Base-by-base conservation (phyloP, 306 rosid species). In the Urtica urens region DNA sequence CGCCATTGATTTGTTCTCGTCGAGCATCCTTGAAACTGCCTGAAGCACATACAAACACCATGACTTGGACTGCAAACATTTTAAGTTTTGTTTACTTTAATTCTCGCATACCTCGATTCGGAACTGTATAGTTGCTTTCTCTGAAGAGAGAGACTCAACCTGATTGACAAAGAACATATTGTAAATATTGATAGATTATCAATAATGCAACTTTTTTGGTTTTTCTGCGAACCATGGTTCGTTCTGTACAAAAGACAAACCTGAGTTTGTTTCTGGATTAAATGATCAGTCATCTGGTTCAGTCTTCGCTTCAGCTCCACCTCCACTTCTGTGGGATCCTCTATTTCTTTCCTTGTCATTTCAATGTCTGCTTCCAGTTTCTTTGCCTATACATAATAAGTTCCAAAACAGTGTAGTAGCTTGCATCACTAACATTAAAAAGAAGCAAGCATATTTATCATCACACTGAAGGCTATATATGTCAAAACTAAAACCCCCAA, bases 111-210 rank as follows among this genome's bases (percentile, higher is more conserved):
- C 96, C 99, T 92, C 96, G 4, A 78, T 85, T 70, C 99, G 73
- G 68, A 92, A 82, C 49, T 42, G 43, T 46, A 79, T 80, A 47
- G 94, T 85, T 28, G 94, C 87, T 72, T 82, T 92, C 59, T 92
- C 96, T 19, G 99, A 82, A 38, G 99, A 92, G 52, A 92, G 99
- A 45, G 88, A 72, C 69, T 92, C 96, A 49, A 92, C 96, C 99
- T 85, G 75, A 69, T 67, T 65, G 31, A 58, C 60, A 52, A 68
- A 35, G 31, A 37, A 15, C 14, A 27, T 35, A 21, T 53, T 24
- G 19, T 10, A 10, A 26, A 13, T 14, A 43, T 11, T 40, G 16
- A 46, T n/a, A n/a, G n/a, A n/a, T n/a, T n/a, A n/a, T n/a, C 34
- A 7, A 33, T 10, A 7, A 33, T 7, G 46, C 38, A 48, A 13